Conservation (phyloP, 2,329 filamentous ascomycete genomes). For the Botrytis sinoallii region DNA sequence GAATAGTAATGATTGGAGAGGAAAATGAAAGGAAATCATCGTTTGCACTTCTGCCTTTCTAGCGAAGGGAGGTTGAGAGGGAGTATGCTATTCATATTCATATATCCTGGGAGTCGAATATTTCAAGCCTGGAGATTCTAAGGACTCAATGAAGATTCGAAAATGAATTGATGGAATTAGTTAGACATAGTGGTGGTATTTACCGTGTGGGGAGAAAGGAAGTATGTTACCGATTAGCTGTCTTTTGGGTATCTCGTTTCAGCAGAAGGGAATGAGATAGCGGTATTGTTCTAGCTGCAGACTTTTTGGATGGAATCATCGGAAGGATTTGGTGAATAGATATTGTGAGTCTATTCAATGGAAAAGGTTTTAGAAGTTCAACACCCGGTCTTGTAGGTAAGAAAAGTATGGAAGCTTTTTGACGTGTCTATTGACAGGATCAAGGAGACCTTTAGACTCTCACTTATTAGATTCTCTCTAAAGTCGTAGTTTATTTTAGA, state of each 20-base stretch:
- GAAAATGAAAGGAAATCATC: neutral
- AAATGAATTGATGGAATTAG: neutral
- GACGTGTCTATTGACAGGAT: no score
- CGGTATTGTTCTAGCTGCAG: neutral
- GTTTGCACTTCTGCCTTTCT: neutral
- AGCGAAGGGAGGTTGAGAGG: neutral
- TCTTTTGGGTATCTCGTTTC: neutral
- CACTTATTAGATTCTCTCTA: no score
- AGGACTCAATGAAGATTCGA: neutral
- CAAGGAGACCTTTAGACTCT: no score
- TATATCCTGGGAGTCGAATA: neutral
- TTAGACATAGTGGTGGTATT: neutral
- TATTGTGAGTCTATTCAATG: neutral
- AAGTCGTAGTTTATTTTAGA: no score
- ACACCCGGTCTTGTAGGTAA: no score
- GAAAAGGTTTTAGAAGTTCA: no score
- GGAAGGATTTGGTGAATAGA: neutral
- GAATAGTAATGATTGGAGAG: neutral
- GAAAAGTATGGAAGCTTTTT: no score
- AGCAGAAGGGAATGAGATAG: neutral
- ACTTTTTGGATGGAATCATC: neutral
- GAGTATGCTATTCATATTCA: neutral
- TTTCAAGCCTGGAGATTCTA: neutral
- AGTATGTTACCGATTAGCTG: neutral
- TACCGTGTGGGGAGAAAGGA: neutral